phyloP scores from a whole-genome alignment of 768 basidiomycete species.

The Inosperma sp. region DNA sequence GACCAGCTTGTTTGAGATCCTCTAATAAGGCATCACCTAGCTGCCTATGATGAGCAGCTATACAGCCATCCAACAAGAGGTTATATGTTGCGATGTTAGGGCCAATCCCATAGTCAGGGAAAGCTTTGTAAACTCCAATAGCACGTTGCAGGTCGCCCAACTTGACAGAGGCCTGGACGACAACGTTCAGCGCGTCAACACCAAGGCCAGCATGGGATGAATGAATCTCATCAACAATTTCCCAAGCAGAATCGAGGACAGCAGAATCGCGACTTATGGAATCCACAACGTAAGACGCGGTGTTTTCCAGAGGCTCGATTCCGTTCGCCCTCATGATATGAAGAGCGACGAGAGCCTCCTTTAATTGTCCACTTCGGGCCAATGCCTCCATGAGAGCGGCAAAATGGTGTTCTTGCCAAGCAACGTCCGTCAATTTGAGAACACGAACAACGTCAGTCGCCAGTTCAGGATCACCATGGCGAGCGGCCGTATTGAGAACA shows the following conservation, averaged over 20 bases:
- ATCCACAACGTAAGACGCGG: conserved; percentile 50
- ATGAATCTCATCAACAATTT: conserved; percentile 55
- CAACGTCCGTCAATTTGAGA: conserved; percentile 44
- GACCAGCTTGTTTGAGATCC: conserved; percentile 56
- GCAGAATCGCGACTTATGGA: conserved; percentile 45
- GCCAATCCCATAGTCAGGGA: conserved; percentile 47
- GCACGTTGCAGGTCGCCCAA: conserved; percentile 71
- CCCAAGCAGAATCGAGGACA: conserved; percentile 60
- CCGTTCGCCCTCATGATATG: conserved; percentile 53
- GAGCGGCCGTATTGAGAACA: conserved; percentile 69
- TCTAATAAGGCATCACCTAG: conserved; percentile 63
- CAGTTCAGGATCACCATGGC: conserved; percentile 65
- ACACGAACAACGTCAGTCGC: conserved; percentile 60
- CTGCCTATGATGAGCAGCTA: conserved; percentile 51
- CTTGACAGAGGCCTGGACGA: conserved; percentile 59
- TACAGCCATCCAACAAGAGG: conserved; percentile 60
- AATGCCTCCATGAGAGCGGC: conserved; percentile 75
- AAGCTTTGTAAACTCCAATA: conserved; percentile 67
- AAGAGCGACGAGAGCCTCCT: conserved; percentile 60
- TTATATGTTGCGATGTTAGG: conserved; percentile 69
- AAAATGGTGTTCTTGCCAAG: conserved; percentile 68
- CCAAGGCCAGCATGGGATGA: conserved; percentile 50
- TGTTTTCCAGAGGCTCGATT: conserved; percentile 46
- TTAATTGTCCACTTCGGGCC: conserved; percentile 49
- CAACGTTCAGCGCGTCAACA: conserved; percentile 54